Percentiles rank a stretch among this genome's conserved stretches.
phyloP scores from a whole-genome alignment of 192 early-diverging fungal genomes.

The Diversispora epigaea region DNA sequence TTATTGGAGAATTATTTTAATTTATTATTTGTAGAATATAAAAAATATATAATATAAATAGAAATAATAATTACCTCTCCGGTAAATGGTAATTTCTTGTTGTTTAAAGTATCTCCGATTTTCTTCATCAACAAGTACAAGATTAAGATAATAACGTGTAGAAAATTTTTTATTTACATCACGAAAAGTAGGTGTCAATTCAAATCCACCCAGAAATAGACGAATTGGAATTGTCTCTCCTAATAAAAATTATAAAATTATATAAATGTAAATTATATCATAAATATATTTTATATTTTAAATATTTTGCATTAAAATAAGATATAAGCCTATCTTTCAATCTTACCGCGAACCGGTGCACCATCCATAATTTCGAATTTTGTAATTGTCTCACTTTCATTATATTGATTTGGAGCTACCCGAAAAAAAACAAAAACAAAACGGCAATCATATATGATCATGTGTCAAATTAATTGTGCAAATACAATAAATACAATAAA shows the following conservation, averaged over 20 bases:
- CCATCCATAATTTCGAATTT: constrained; percentile 99
- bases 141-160: constrained; percentile 96
- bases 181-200: constrained; percentile 97
- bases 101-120: constrained; percentile 99
- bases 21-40: no score
- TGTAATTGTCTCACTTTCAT: constrained; percentile 98
- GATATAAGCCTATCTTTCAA: not conserved
- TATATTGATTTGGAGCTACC: constrained; percentile 91
- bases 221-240: constrained; percentile 98
- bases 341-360: constrained; percentile 81
- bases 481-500: no score
- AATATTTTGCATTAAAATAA: not conserved
- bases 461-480: no score
- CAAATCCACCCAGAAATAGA: constrained; percentile 94
- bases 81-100: constrained; percentile 90
- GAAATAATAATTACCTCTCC: constrained; percentile 48
- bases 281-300: not conserved
- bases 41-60: not conserved
- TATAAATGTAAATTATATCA: not conserved
- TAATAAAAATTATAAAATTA: constrained; percentile 24
- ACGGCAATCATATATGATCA: not conserved
- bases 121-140: constrained; percentile 98
- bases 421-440: not conserved
- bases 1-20: no score
- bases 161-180: constrained; percentile 99